phyloP scores from a whole-genome alignment of 139 green algal species.

The Volvox africanus region DNA sequence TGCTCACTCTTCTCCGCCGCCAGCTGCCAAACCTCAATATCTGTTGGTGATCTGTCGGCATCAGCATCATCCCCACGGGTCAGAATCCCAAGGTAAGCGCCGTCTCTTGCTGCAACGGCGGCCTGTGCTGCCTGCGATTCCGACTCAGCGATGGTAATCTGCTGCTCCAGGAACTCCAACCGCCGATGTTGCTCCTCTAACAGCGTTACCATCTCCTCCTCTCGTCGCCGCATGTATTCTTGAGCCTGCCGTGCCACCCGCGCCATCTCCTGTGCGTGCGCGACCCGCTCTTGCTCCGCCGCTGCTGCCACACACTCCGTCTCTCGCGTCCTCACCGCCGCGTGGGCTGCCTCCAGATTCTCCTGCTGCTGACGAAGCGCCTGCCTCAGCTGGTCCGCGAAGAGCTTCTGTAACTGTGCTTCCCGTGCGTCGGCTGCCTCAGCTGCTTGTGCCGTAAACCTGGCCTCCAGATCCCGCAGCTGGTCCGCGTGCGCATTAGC shows the following conservation, averaged over 20 bases:
- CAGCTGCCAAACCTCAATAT: background rate
- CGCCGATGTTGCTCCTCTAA: background rate
- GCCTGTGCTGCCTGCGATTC: background rate
- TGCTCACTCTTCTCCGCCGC: background rate
- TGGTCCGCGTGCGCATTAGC: conserved; percentile 10
- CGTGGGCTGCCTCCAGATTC: background rate
- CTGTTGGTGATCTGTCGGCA: no score
- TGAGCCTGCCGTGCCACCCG: background rate
- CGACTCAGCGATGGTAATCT: background rate
- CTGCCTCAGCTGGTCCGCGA: background rate
- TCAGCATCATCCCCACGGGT: background rate
- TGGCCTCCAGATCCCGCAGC: background rate
- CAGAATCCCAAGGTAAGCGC: background rate
- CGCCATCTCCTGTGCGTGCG: conserved; percentile 3
- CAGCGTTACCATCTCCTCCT: background rate
- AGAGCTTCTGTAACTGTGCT: background rate
- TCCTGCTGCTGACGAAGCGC: background rate
- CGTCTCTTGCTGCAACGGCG: background rate
- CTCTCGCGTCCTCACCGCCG: background rate
- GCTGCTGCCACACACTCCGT: background rate
- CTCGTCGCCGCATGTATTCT: background rate
- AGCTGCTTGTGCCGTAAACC: background rate
- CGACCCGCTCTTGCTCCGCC: background rate
- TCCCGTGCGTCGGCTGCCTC: conserved; percentile 3
- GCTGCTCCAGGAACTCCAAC: background rate